Conservation (phyloP, 495 filamentous ascomycete genomes). For the Hypoxylon rickii region DNA sequence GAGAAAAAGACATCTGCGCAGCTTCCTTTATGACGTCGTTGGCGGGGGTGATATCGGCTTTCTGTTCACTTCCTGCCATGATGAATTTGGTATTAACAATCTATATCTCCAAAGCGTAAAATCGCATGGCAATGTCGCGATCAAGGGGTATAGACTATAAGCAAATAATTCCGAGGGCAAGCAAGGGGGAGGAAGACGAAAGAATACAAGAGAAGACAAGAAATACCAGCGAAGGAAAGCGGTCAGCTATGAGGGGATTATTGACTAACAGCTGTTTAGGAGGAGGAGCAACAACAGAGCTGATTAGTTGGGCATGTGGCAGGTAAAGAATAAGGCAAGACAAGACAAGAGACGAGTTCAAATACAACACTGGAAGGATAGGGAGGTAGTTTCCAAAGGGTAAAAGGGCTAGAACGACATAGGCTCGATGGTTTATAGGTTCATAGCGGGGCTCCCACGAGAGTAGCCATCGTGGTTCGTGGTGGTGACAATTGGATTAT, state of each 20-base stretch:
- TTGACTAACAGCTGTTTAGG: background rate
- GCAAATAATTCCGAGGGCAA: conserved; percentile 1
- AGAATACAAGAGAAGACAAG: background rate
- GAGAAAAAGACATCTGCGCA: conserved; percentile 38
- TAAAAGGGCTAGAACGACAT: conserved; percentile 25
- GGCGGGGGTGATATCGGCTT: conserved; percentile 35
- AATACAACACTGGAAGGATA: conserved; percentile 16
- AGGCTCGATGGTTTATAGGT: conserved; percentile 19
- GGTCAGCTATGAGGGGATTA: background rate
- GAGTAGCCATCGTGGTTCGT: conserved; percentile 13
- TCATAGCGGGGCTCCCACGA: conserved; percentile 24
- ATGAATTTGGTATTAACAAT: conserved; percentile 28
- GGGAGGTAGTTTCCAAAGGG: conserved; percentile 9
- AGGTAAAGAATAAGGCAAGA: no score
- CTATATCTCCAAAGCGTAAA: background rate
- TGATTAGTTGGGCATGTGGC: conserved; percentile 1
- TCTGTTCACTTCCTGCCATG: conserved; percentile 44
- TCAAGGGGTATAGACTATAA: background rate
- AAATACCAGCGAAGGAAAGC: conserved; percentile 9
- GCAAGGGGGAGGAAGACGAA: background rate
- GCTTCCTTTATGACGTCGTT: conserved; percentile 38
- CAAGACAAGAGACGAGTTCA: conserved; percentile 38
- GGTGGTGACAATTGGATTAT: conserved; percentile 28
- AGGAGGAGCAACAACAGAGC: conserved; percentile 9
- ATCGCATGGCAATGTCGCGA: background rate